Evolutionary conservation across 129 eudicot species (phyloP).

Genomic region (Helichrysum umbraculigerum): DNA sequence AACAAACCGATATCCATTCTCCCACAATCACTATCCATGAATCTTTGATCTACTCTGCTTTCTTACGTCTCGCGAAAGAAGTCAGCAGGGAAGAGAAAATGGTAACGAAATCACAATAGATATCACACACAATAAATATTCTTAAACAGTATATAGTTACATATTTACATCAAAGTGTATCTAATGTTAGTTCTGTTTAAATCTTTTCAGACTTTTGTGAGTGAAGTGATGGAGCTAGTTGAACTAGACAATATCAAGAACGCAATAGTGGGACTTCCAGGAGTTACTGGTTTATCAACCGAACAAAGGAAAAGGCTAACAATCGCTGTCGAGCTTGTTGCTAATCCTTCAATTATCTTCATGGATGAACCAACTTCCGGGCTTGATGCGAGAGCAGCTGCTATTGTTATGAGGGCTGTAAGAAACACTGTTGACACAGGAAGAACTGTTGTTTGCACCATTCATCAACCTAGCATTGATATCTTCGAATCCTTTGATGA

Average conservation of each 20-base stretch:
- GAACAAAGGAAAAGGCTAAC: conserved; percentile 82
- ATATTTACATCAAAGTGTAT: neutral
- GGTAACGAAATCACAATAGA: conserved; percentile 17
- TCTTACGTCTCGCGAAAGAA: conserved; percentile 45
- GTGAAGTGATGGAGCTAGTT: conserved; percentile 72
- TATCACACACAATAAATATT: neutral
- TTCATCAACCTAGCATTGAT: conserved; percentile 94
- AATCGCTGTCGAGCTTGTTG: conserved; percentile 92
- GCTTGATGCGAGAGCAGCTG: conserved; percentile 95
- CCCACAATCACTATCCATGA: conserved; percentile 53
- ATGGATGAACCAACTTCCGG: conserved; percentile 99
- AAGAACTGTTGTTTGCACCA: conserved; percentile 90
- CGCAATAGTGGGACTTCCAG: conserved; percentile 85
- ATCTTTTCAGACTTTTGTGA: conserved; percentile 49
- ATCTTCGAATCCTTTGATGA: conserved; percentile 94
- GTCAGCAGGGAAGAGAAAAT: conserved; percentile 37
- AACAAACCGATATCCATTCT: conserved; percentile 57
- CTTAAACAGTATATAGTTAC: neutral
- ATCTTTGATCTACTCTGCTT: conserved; percentile 52
- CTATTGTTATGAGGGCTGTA: conserved; percentile 93
- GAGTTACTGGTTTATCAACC: conserved; percentile 72
- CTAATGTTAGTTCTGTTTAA: neutral
- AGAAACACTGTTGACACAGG: conserved; percentile 95
- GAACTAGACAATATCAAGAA: conserved; percentile 65
- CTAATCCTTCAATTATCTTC: conserved; percentile 88